Percentiles rank a stretch among this genome's conserved stretches.
Evolutionary conservation across 768 basidiomycete genomes (phyloP).

Genomic region (Kwoniella sp.): DNA sequence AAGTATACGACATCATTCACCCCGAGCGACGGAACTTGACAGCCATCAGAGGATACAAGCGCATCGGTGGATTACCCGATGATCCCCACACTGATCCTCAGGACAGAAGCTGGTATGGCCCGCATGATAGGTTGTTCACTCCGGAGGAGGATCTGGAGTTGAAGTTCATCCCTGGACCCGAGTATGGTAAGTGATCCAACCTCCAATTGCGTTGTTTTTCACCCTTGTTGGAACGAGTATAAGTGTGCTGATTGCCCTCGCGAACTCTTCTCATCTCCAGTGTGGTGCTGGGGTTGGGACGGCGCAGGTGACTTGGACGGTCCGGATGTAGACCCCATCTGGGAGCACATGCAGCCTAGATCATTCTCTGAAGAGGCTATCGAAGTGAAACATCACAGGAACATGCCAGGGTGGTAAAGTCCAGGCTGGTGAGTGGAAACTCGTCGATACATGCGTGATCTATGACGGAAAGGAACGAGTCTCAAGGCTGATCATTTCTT

Average conservation of each 20-base stretch:
- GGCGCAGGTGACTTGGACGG: conserved; percentile 97
- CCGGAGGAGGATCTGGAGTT: conserved; percentile 80
- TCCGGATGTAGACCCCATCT: conserved; percentile 96
- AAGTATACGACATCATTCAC: conserved; percentile 93
- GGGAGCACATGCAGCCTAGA: conserved; percentile 76
- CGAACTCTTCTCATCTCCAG: conserved; percentile 58
- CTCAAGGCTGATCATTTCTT: no score
- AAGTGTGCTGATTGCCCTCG: background rate
- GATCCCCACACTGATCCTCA: conserved; percentile 96
- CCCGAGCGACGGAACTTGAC: conserved; percentile 85
- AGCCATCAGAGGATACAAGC: conserved; percentile 89
- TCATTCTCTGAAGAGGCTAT: conserved; percentile 66
- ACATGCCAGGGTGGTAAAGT: conserved; percentile 35
- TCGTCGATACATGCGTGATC: background rate
- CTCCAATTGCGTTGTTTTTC: background rate
- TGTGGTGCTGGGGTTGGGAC: conserved; percentile 99
- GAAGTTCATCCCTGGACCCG: conserved; percentile 77
- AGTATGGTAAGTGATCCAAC: conserved; percentile 68
- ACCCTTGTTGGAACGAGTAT: no score
- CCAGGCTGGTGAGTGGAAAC: background rate
- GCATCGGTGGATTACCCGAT: conserved; percentile 95
- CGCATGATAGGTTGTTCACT: conserved; percentile 90
- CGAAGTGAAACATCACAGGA: conserved; percentile 64
- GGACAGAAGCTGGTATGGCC: conserved; percentile 94
- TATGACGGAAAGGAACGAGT: background rate